These are phyloP conservation scores for Emergomyces africanus DNA, from an alignment of 2,329 filamentous ascomycete species.

Conservation along the genomic window DNA sequence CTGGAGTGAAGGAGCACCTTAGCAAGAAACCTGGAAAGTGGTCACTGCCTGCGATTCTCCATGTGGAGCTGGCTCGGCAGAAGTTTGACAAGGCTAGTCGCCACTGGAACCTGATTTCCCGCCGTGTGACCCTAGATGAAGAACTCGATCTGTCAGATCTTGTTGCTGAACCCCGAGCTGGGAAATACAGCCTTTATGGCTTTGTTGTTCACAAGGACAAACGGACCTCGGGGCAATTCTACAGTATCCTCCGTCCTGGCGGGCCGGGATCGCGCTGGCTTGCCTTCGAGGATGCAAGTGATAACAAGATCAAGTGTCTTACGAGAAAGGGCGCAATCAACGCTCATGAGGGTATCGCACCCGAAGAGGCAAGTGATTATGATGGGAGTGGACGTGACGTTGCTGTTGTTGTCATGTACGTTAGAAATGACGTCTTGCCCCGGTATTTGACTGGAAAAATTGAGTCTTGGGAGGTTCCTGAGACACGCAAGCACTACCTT, in stretches of 20 bases:
- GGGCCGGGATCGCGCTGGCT: constrained; percentile 47
- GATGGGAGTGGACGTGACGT: constrained; percentile 34
- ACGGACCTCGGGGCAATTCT: constrained; percentile 46
- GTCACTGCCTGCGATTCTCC: constrained; percentile 37
- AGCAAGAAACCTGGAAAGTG: constrained; percentile 24
- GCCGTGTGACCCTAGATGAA: constrained; percentile 45
- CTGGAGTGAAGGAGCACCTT: constrained; percentile 23
- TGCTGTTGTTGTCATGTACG: constrained; percentile 44
- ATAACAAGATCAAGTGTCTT: constrained; percentile 43
- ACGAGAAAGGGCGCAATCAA: constrained; percentile 43
- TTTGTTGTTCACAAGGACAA: constrained; percentile 48
- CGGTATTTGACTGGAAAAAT: constrained; percentile 30
- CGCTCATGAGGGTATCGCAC: constrained; percentile 36
- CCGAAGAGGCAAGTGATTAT: constrained; percentile 23
- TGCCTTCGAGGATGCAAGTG: constrained; percentile 43
- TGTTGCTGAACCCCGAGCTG: constrained; percentile 22
- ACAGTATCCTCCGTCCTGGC: constrained; percentile 46
- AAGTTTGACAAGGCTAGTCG: constrained; percentile 41
- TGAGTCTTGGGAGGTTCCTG: constrained; percentile 37
- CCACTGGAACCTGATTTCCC: constrained; percentile 44
- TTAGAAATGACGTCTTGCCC: constrained; percentile 37
- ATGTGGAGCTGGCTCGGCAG: constrained; percentile 46
- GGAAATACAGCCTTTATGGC: constrained; percentile 45
- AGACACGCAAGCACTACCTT: constrained; percentile 29
- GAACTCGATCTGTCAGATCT: constrained; percentile 34